Evolutionary conservation across 768 basidiomycete genomes (phyloP).

Genomic region (Termitomyces eurrhizus): DNA sequence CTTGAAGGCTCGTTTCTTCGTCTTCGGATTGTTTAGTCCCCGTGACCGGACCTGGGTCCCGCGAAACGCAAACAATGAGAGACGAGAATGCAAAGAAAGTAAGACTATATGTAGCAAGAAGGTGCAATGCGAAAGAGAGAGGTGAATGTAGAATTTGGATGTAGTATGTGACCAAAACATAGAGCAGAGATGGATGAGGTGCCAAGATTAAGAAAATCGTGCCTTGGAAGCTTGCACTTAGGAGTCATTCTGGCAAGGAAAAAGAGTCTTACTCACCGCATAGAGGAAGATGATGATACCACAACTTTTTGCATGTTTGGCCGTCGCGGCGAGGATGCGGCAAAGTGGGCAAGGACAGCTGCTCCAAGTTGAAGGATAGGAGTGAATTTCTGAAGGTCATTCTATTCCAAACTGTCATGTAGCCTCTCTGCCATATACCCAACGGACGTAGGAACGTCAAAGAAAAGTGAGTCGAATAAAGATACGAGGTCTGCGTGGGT

Average conservation of each 20-base stretch:
- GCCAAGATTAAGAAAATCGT: slow-evolving; percentile 56
- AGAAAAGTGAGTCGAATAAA: background rate
- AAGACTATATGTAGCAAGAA: slow-evolving; percentile 58
- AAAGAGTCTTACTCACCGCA: slow-evolving; percentile 33
- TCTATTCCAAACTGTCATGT: slow-evolving; percentile 5
- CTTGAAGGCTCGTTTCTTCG: slow-evolving; percentile 47
- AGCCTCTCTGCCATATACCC: slow-evolving; percentile 9
- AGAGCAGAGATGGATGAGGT: slow-evolving; percentile 72
- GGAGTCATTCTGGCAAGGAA: background rate
- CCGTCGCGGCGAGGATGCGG: slow-evolving; percentile 3
- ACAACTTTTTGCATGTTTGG: slow-evolving; percentile 38
- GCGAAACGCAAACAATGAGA: slow-evolving; percentile 64
- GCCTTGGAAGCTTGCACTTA: slow-evolving; percentile 14
- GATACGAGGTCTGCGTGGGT: background rate
- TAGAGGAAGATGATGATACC: slow-evolving; percentile 58
- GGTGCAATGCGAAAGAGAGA: slow-evolving; percentile 46
- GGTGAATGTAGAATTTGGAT: slow-evolving; percentile 49
- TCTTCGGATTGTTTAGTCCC: slow-evolving; percentile 24
- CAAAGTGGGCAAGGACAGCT: slow-evolving; percentile 9
- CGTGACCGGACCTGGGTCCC: slow-evolving; percentile 70
- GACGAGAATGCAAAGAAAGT: slow-evolving; percentile 69
- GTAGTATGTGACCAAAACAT: slow-evolving; percentile 66
- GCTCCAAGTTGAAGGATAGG: slow-evolving; percentile 18
- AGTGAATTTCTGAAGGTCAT: slow-evolving; percentile 20
- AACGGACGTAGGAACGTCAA: background rate